These are phyloP conservation scores for Verticillium alfalfae DNA, from an alignment of 2,329 filamentous ascomycete species.

Conservation along the genomic window DNA sequence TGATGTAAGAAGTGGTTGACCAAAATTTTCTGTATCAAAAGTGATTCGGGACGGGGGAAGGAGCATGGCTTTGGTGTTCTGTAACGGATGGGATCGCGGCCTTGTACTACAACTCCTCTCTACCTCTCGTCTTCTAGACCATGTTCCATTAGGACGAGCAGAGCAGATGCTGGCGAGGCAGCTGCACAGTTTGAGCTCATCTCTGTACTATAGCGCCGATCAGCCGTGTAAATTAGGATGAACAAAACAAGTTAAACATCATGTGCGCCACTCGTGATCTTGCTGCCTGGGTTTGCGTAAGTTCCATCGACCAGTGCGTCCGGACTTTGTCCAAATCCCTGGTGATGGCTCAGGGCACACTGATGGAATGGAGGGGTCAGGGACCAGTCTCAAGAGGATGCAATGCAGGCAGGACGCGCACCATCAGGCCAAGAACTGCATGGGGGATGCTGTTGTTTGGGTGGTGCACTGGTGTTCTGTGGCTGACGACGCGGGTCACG, in stretches of 20 bases:
- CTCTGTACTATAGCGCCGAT: conserved; percentile 13
- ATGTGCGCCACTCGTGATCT: not conserved
- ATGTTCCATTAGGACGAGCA: conserved; percentile 4
- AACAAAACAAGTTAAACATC: conserved; percentile 1
- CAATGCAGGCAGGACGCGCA: not conserved
- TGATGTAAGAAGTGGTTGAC: conserved; percentile 45
- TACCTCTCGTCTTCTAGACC: conserved; percentile 17
- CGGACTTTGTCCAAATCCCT: not conserved
- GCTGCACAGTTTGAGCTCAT: conserved; percentile 7
- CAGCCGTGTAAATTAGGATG: conserved; percentile 11
- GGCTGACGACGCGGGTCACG: conserved; percentile 7
- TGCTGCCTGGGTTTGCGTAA: not conserved
- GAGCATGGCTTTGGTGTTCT: conserved; percentile 47
- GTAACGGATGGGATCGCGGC: conserved; percentile 25
- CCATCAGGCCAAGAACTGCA: not conserved
- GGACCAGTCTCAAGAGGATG: not conserved
- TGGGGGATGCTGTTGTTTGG: not conserved
- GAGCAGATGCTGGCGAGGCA: conserved; percentile 8
- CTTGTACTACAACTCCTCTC: conserved; percentile 30
- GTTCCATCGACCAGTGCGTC: not conserved
- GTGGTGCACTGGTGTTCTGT: not conserved
- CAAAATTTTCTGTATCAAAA: conserved; percentile 17
- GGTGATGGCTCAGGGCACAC: not conserved
- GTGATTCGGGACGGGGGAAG: conserved; percentile 17
- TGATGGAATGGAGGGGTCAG: not conserved